Base-by-base conservation (phyloP, 495 filamentous ascomycete species). In the Neurospora sp. region DNA sequence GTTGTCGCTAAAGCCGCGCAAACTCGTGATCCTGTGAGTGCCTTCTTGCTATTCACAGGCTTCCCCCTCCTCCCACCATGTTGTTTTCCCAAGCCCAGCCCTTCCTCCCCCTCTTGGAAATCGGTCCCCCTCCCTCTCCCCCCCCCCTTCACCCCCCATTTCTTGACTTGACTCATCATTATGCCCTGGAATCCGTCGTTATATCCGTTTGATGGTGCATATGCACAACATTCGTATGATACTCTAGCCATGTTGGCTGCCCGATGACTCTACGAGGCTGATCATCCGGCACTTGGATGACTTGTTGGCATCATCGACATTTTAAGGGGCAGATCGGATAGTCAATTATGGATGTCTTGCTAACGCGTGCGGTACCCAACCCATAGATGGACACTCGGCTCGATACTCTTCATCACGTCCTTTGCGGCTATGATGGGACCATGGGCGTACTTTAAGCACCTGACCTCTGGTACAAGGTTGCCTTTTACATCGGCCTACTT, bases 401-500 rank as follows among this genome's bases (percentile, higher is more conserved):
- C 94, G 31, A 80, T 92, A 23, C 86, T 99, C 48, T 99, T 98
- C 83, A 87, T 99, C 74, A 87, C 90, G 74, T 97, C 96, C 81
- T 99, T 94, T 89, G 94, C 93, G 5, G 93, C 94, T 75, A 86
- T 99, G 84, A 94, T 97, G 90, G 96, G 96, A 70, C 94, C 94
- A 23, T 85, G 87, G 83, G 83, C 86, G 66, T 99, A 98, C 83
- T 83, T 89, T 69, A 90, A 89, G 77, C 96, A 99, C 82, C 87
- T 99, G 78, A 82, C 93, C 77, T 98, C 96, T 70, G 89, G 89
- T 71, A 86, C 93, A 74, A 89, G 96, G 74, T 83, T 99, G 70
- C 96, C 96, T 12, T 99, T 99, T 80, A 98, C 96, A 23, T 94
- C 94, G 70, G 93, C 94, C 38, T 99, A 99, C 86, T 98, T 99